Percentiles rank a stretch among this genome's conserved stretches.
Evolutionary conservation across 768 basidiomycete species (phyloP).

Genomic region (Suillus discolor): DNA sequence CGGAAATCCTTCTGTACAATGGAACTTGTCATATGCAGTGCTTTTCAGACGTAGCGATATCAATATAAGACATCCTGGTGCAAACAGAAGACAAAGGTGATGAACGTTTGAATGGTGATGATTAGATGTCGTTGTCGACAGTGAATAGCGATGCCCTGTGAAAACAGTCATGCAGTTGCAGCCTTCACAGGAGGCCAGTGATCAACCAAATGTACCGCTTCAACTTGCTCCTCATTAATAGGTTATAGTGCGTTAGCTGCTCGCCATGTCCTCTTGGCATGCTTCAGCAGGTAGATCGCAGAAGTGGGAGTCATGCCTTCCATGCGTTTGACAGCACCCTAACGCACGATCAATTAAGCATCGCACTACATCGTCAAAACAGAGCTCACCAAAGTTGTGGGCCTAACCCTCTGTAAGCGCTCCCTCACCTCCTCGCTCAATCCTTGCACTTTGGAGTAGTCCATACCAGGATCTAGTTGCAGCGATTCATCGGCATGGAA

Average conservation of each 20-base stretch:
- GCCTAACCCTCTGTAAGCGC: slow-evolving; percentile 58
- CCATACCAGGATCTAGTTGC: slow-evolving; percentile 65
- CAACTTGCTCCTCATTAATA: neutral
- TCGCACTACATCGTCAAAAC: neutral
- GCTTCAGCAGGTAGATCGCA: slow-evolving; percentile 65
- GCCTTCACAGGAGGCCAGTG: neutral
- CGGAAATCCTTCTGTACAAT: neutral
- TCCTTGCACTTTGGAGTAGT: slow-evolving; percentile 66
- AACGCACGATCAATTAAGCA: neutral
- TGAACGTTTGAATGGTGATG: too few species aligned
- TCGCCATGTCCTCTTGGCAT: slow-evolving; percentile 49
- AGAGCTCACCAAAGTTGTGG: slow-evolving; percentile 63
- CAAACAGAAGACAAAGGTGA: neutral
- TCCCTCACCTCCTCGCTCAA: slow-evolving; percentile 79
- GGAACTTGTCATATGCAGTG: neutral
- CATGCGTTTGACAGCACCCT: slow-evolving; percentile 94
- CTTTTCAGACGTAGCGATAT: neutral
- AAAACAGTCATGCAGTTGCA: neutral
- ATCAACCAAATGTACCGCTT: neutral
- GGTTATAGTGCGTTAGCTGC: neutral
- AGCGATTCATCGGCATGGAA: slow-evolving; percentile 81
- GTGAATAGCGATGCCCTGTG: neutral
- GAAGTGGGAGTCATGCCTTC: slow-evolving; percentile 90
- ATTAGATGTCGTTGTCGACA: neutral
- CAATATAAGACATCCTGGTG: neutral